Base-by-base conservation (phyloP, 441 rosid genomes). In the Bocquillonia castaneifolia region DNA sequence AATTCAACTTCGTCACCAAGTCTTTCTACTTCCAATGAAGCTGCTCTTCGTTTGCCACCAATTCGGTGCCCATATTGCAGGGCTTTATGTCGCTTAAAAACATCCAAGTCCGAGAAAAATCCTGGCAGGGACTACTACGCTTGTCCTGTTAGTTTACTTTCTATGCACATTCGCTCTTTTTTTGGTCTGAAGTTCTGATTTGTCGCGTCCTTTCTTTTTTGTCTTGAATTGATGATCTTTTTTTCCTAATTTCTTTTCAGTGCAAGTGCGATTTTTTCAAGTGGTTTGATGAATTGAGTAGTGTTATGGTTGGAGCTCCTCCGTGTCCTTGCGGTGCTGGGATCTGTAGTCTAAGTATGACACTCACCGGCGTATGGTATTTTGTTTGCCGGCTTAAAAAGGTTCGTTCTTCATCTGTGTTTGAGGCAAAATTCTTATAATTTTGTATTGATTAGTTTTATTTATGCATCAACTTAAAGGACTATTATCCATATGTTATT, bases 291-390 rank as follows among this genome's bases (percentile, higher is more conserved):
- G 18, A 76, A 59, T 22, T 74, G 2, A 63, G 10, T 42, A 7
- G 28, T 20, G 22, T 50, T 50, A 50, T 28, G 20, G 37, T 12
- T 34, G 15, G 32, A 55, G 58, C 42, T 67, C 82, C 78, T 0
- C 5, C 29, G n/a, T 86, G 88, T 32, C 51, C 80, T 20, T 86
- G 88, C 36, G 79, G 83, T 50, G 83, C 81, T 25, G 91, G 88
- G 26, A 55, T 36, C 0, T 81, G 84, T 72, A 74, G 76, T 0
- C 68, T 66, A 23, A 1, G 42, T 15, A 45, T 10, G 20, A 34
- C 20, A 0, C 42, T 31, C 22, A 48, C 6, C 1, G 77, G 73
- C 34, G 60, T 75, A 26, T 74, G 72, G 44, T 79, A 75, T 64
- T 70, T 73, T 25, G 52, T 67, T 29, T 86, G 87, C 74, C 74